A percentile compares a stretch with the other conserved stretches of the same genome.
phyloP scores from a whole-genome alignment of 192 early-diverging fungal species.

The Coemansia sp. region DNA sequence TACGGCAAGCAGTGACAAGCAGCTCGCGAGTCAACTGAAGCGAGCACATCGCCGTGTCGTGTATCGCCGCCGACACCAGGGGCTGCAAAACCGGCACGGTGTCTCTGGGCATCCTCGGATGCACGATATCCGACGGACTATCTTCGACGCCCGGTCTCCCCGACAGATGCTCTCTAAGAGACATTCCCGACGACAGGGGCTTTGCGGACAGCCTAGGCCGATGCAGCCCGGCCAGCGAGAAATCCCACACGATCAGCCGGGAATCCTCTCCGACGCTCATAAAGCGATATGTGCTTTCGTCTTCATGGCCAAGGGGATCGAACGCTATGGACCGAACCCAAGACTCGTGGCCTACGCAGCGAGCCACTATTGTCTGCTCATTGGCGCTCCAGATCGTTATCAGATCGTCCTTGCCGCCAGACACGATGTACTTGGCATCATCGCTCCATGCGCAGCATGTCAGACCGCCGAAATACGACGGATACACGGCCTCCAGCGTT shows the following conservation, averaged over 20 bases:
- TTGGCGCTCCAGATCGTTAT: conserved; percentile 85
- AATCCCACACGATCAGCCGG: conserved; percentile 89
- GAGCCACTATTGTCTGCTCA: conserved; percentile 71
- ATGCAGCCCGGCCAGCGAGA: conserved; percentile 72
- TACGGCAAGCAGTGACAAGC: conserved; percentile 69
- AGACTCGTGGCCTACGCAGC: conserved; percentile 89
- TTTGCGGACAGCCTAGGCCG: conserved; percentile 58
- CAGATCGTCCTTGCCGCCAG: conserved; percentile 92
- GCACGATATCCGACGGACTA: background rate
- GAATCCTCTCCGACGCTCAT: conserved; percentile 89
- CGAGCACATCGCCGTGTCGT: conserved; percentile 59
- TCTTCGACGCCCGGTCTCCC: background rate
- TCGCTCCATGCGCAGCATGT: conserved; percentile 87
- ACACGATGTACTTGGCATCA: conserved; percentile 78
- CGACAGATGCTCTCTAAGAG: background rate
- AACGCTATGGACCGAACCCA: conserved; percentile 85
- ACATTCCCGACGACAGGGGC: background rate
- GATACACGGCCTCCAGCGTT: conserved; percentile 69
- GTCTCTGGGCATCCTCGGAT: conserved; percentile 16
- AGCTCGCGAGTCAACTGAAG: conserved; percentile 68
- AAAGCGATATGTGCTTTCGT: conserved; percentile 78
- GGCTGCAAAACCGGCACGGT: conserved; percentile 71
- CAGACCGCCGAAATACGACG: conserved; percentile 83
- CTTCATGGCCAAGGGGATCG: conserved; percentile 72
- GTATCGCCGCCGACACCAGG: conserved; percentile 61